A percentile compares a stretch with the other conserved stretches of the same genome.
Conservation (phyloP, 805 yeast genomes). For the Pichia californica region DNA sequence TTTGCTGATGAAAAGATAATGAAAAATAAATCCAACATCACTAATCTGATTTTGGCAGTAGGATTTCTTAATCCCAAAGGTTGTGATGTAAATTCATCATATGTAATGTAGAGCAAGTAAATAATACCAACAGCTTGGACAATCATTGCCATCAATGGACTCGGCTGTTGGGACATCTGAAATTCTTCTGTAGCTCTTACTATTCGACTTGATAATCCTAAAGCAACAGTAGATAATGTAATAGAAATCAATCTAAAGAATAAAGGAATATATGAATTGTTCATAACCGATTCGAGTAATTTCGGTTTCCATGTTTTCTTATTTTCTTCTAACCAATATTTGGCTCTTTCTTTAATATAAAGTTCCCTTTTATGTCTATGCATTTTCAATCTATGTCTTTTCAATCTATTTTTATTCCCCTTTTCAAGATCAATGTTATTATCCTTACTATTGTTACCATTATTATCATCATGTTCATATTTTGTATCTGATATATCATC, state of each 20-base stretch:
- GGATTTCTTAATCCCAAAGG: conserved; percentile 90
- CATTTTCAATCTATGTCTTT: not conserved
- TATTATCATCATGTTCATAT: not conserved
- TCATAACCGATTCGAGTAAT: conserved; percentile 51
- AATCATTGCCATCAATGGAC: conserved; percentile 87
- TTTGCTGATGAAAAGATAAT: conserved; percentile 88
- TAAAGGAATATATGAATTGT: conserved; percentile 78
- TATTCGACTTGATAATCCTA: conserved; percentile 65
- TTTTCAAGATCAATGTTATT: conserved; percentile 15
- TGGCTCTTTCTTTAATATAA: conserved; percentile 48
- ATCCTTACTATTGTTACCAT: not conserved
- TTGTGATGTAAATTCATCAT: conserved; percentile 87
- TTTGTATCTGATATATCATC: not conserved
- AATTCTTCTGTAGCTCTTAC: conserved; percentile 31
- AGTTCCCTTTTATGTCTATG: conserved; percentile 9
- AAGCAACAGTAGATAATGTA: conserved; percentile 55
- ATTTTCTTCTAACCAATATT: conserved; percentile 60
- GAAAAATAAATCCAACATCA: conserved; percentile 77
- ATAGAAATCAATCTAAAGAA: conserved; percentile 58
- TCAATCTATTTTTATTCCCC: conserved; percentile 5
- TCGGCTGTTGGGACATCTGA: conserved; percentile 65
- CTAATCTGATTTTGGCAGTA: conserved; percentile 69
- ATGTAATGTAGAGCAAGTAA: conserved; percentile 74
- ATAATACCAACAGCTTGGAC: conserved; percentile 75
- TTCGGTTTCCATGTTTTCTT: conserved; percentile 60